These are phyloP conservation scores for Ceratocystiopsis brevicomis DNA, from an alignment of 2,329 filamentous ascomycete species.

Conservation along the genomic window DNA sequence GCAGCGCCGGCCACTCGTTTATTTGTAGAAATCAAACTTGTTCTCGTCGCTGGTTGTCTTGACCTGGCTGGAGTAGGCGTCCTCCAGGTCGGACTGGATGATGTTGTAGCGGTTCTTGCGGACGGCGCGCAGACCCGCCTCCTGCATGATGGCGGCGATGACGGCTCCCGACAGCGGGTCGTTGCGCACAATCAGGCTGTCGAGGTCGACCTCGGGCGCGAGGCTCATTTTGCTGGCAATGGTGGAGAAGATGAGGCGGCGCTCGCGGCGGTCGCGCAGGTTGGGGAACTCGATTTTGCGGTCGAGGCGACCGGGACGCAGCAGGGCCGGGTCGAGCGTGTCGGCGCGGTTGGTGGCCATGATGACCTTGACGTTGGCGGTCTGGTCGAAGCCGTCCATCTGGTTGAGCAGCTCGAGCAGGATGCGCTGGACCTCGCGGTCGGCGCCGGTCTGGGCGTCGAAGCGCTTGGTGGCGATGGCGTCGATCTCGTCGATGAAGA, in stretches of 20 bases:
- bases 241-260: slow-evolving; percentile 91
- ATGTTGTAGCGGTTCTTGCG: slow-evolving; percentile 99
- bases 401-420: slow-evolving; percentile 93
- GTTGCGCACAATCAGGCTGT: slow-evolving; percentile 90
- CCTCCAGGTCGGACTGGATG: slow-evolving; percentile 89
- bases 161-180: slow-evolving; percentile 89
- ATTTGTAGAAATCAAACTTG: slow-evolving; percentile 89
- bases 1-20: neutral
- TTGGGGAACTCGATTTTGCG: slow-evolving; percentile 98
- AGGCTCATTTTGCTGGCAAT: slow-evolving; percentile 95
- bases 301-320: slow-evolving; percentile 87
- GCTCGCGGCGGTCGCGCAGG: slow-evolving; percentile 80
- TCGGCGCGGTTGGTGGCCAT: slow-evolving; percentile 99
- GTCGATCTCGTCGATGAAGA: slow-evolving; percentile 99
- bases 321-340: slow-evolving; percentile 82
- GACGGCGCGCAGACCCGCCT: slow-evolving; percentile 83
- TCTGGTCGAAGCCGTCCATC: slow-evolving; percentile 99
- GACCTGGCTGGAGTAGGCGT: slow-evolving; percentile 92
- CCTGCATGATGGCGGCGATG: slow-evolving; percentile 98
- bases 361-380: slow-evolving; percentile 97
- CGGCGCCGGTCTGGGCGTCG: slow-evolving; percentile 93
- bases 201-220: slow-evolving; percentile 87
- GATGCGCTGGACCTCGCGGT: slow-evolving; percentile 96
- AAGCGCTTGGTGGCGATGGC: slow-evolving; percentile 98
- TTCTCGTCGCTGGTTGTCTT: slow-evolving; percentile 51